Percentiles rank a stretch among this genome's conserved stretches.
These are phyloP conservation scores for Corynespora cassiicola DNA, from an alignment of 2,329 filamentous ascomycete species.

Conservation along the genomic window DNA sequence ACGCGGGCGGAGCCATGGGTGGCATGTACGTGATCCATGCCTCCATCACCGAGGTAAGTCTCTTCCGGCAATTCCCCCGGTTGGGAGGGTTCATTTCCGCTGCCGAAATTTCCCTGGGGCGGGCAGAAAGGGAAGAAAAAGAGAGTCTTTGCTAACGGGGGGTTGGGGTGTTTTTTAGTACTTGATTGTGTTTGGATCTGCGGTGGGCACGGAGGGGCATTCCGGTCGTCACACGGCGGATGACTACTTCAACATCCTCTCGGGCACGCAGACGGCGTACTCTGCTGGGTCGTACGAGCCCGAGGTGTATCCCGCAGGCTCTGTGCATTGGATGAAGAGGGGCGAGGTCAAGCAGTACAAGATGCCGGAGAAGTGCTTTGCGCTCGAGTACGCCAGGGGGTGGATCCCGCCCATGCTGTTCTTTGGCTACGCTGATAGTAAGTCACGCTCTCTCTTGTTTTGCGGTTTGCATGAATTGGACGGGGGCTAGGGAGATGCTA, in stretches of 20 bases:
- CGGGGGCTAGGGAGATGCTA: conserved; percentile 3
- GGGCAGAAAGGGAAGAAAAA: not conserved
- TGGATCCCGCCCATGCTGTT: conserved; percentile 95
- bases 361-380: conserved; percentile 79
- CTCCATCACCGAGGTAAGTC: conserved; percentile 85
- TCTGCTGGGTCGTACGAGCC: conserved; percentile 65
- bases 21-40: conserved; percentile 90
- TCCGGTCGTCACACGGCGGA: conserved; percentile 87
- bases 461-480: not conserved
- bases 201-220: conserved; percentile 87
- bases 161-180: no score
- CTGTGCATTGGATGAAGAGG: conserved; percentile 73
- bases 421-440: conserved; percentile 82
- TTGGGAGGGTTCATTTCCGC: no score
- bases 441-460: conserved; percentile 14
- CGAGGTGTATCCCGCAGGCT: conserved; percentile 73
- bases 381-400: conserved; percentile 82
- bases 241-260: conserved; percentile 93
- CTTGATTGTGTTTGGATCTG: conserved; percentile 54
- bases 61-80: conserved; percentile 65
- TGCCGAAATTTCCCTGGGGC: not conserved
- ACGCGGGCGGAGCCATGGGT: conserved; percentile 89
- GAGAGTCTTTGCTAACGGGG: conserved; percentile 38
- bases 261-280: conserved; percentile 79
- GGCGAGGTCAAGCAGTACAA: conserved; percentile 82